Evolutionary conservation across 2,329 filamentous ascomycete species (phyloP).

Genomic region (Chrysoporthe austroafricana): DNA sequence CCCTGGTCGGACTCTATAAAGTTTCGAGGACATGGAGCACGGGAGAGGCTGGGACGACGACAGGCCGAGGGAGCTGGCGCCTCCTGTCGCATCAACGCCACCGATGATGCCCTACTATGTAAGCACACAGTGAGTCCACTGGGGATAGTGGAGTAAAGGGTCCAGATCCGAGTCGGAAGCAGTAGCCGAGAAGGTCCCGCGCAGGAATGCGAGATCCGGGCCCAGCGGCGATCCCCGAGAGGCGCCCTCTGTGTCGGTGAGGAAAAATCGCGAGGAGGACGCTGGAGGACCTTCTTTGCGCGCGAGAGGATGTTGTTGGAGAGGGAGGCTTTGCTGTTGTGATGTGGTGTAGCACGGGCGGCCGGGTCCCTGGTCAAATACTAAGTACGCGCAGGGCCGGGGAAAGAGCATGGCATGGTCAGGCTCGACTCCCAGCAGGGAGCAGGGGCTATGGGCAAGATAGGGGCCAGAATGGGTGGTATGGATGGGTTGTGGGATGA

Average conservation of each 20-base stretch:
- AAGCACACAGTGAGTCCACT: not conserved
- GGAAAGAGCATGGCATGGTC: not conserved
- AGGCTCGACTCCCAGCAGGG: not conserved
- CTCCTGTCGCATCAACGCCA: constrained; percentile 15
- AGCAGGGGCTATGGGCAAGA: not conserved
- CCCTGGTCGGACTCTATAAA: constrained; percentile 8
- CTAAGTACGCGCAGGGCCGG: not conserved
- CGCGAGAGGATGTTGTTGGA: not conserved
- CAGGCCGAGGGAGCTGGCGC: constrained; percentile 5
- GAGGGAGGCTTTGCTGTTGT: not conserved
- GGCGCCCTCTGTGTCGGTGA: not conserved
- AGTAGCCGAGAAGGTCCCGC: not conserved
- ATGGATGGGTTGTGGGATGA: not conserved
- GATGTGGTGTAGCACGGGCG: not conserved
- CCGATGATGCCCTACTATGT: not conserved
- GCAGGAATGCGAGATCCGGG: not conserved
- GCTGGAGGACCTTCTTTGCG: not conserved
- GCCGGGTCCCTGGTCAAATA: not conserved
- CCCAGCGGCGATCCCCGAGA: not conserved
- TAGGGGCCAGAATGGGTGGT: not conserved
- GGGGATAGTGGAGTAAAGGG: not conserved
- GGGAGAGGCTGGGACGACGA: constrained; percentile 7
- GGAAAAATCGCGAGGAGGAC: not conserved
- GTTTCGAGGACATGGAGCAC: constrained; percentile 22
- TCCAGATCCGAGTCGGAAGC: not conserved